These are phyloP conservation scores for Aspergillus brasiliensis DNA, from an alignment of 2,329 filamentous ascomycete genomes.

Conservation along the genomic window DNA sequence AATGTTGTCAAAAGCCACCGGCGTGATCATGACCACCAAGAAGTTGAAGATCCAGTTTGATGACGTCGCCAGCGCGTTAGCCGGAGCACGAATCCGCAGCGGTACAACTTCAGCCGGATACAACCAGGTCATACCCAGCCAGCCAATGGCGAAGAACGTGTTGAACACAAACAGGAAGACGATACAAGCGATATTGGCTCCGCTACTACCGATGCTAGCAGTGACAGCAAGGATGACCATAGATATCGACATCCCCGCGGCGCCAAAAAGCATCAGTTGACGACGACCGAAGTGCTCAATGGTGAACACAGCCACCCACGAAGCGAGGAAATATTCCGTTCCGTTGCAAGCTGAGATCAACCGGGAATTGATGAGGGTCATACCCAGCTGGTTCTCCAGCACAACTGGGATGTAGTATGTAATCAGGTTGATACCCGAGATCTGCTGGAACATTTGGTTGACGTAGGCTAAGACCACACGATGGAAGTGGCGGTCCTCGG, in stretches of 20 bases:
- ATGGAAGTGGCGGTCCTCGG: conserved; percentile 58
- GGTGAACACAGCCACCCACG: conserved; percentile 53
- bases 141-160: conserved; percentile 67
- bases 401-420: conserved; percentile 50
- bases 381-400: conserved; percentile 46
- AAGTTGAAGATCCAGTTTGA: conserved; percentile 66
- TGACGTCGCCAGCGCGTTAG: conserved; percentile 65
- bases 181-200: conserved; percentile 30
- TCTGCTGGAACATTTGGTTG: conserved; percentile 59
- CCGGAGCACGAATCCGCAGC: conserved; percentile 61
- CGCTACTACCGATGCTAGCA: conserved; percentile 25
- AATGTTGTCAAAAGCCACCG: conserved; percentile 60
- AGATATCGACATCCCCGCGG: conserved; percentile 62
- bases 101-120: conserved; percentile 54
- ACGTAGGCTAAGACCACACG: conserved; percentile 58
- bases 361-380: conserved; percentile 45
- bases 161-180: conserved; percentile 65
- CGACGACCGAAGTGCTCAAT: conserved; percentile 58
- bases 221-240: conserved; percentile 62
- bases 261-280: conserved; percentile 71
- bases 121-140: conserved; percentile 64
- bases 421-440: conserved; percentile 49
- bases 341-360: conserved; percentile 58
- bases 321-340: conserved; percentile 57
- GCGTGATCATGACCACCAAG: conserved; percentile 68